Evolutionary conservation across 768 basidiomycete species (phyloP), one percentile per base, ranked within the genome.

Genomic region (Lactarius hatsudake): DNA sequence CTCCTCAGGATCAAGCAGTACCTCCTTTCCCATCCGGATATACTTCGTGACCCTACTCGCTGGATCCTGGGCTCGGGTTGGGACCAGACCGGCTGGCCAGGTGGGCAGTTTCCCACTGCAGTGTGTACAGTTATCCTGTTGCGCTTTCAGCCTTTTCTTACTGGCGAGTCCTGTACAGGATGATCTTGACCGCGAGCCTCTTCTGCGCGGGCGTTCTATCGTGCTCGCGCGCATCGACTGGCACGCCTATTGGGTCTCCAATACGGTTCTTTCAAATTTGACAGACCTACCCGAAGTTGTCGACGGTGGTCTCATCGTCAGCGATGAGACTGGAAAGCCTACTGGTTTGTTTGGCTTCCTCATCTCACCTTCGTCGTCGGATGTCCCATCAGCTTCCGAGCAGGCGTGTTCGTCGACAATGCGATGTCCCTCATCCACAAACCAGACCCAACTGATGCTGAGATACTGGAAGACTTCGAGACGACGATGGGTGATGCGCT

Each of bases 21-120:
- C 68, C 83, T 94, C 63, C 72, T 78, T 5, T 75, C 80, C 0
- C 84, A 86, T 61, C 85, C 89, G 0, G 85, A 86, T 45, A 74
- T 89, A 7, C 74, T 78, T 1, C 73, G 81, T 3, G 83, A 91
- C 72, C 79, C 77, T 3, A 78, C 81, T 3, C 78, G 73, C 6
- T 97, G 93, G 93, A 84, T 97, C 51, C 80, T 87, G 71, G 95
- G 94, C 13, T 84, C 90, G 80, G 96, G 96, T 5, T 98, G 96
- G 95, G 93, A 98, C 73, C 94, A 98, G 76, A 96, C 90, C 1
- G 81, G 83, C 65, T 93, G 91, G 91, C 69, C 81, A 8, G 65
- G 68, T 13, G 67, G 68, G 51, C 42, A 58, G 28, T 95, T 93
- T 69, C 94, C 94, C 2, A 86, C 83, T 38, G 87, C 91, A 1